These are phyloP conservation scores for Colletotrichum agaves DNA, from an alignment of 2,329 filamentous ascomycete genomes.

Conservation along the genomic window DNA sequence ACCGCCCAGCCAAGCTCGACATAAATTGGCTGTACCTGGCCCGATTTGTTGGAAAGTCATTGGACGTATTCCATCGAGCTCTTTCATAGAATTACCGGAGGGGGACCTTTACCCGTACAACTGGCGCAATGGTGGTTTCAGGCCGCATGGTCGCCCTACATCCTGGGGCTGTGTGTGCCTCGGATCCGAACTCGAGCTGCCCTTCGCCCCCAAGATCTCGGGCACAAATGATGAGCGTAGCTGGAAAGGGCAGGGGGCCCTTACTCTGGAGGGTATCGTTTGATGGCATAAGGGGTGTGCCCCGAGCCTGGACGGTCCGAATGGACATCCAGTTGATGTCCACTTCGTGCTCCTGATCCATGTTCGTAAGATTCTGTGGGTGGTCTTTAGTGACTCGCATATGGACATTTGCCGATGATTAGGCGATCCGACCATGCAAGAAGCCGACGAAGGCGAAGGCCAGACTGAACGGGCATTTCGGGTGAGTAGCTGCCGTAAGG, in stretches of 20 bases:
- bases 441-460: conserved; percentile 11
- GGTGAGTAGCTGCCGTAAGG: not conserved
- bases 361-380: conserved; percentile 28
- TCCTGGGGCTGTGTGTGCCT: conserved; percentile 27
- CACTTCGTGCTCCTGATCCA: conserved; percentile 31
- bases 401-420: conserved; percentile 27
- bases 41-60: not conserved
- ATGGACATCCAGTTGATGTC: conserved; percentile 10
- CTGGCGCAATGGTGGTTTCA: conserved; percentile 39
- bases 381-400: conserved; percentile 33
- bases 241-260: conserved; percentile 23
- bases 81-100: conserved; percentile 16
- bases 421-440: conserved; percentile 30
- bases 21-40: conserved; percentile 18
- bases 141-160: conserved; percentile 28
- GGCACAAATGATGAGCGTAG: conserved; percentile 25
- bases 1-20: conserved; percentile 9
- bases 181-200: conserved; percentile 37
- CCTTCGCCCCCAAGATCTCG: conserved; percentile 38
- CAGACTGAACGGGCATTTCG: not conserved
- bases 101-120: conserved; percentile 19
- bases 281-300: conserved; percentile 16
- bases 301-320: conserved; percentile 28
- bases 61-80: conserved; percentile 3
- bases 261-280: not conserved